Base-by-base conservation (phyloP, 352 stramenopile species). In the Pythium chondricola region DNA sequence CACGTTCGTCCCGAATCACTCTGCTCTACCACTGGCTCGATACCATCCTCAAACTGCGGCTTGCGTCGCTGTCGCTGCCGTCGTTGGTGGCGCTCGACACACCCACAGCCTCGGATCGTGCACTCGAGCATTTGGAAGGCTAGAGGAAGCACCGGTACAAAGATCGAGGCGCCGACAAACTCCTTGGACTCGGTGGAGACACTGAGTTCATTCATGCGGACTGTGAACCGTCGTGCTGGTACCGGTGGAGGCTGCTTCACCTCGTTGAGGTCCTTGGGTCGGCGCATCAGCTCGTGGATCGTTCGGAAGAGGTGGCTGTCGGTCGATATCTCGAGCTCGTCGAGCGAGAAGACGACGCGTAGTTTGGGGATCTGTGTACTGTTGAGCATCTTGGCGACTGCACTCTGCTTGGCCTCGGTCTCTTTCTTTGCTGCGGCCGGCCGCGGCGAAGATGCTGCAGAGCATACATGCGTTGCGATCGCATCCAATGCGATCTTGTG, bases 41-140 rank as follows among this genome's bases (percentile, higher is more conserved):
- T 13, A 20, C 16, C n/a, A 3, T 30, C 35, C 6, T 49, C 10
- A 11, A 0, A 17, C 24, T 20, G 16, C 31, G 24, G 43, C 25
- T 18, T 43, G 21, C 4, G 13, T 20, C 33, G 39, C 53, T 45
- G 6, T 9, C 26, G 37, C 22, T 53, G 43, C 6, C 5, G 3
- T 21, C 32, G 24, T 30, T 60, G 53, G 24, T 39, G 41, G n/a
- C 27, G 11, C 1, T 61, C 44, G 36, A 72, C 51, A 29, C 75
- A 87, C 2, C 58, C 65, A 33, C 75, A 87, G 48, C 74, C 69
- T 41, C 76, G 65, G 17, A 87, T 61, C 29, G 67, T 70, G 24
- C 75, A 87, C 46, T 87, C 73, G 10, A 85, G 75, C 69, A 87
- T 84, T 39, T 87, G 75, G 40, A 85, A 84, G 11, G 73, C 73